Conservation (phyloP, 2,329 filamentous ascomycete species). For the Amauroascus verrucosus region DNA sequence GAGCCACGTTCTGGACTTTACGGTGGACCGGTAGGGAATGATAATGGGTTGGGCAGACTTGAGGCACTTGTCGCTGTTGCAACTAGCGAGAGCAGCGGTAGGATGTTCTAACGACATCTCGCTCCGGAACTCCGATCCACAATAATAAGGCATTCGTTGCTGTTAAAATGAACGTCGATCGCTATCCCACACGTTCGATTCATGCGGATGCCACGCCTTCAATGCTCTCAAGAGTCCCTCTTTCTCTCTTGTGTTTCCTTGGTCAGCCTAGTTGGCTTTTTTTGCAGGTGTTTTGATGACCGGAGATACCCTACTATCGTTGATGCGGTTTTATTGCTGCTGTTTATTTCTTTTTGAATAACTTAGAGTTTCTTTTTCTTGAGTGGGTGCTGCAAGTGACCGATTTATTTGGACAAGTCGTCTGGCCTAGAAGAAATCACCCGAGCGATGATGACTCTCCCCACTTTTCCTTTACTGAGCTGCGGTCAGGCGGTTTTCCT, state of each 20-base stretch:
- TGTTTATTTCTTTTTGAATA: not conserved
- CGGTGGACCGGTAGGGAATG: not conserved
- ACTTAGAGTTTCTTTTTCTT: not conserved
- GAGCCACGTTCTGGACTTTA: not conserved
- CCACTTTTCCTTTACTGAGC: not conserved
- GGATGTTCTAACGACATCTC: not conserved
- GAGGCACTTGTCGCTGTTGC: slow-evolving; percentile 43
- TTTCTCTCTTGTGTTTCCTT: not conserved
- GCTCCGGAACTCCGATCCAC: not conserved
- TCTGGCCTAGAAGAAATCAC: not conserved
- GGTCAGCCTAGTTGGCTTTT: not conserved
- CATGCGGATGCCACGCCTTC: not conserved
- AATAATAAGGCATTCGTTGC: not conserved
- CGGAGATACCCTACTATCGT: slow-evolving; percentile 8
- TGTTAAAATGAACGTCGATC: too few species aligned
- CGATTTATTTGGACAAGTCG: not conserved
- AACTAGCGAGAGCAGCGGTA: slow-evolving; percentile 29
- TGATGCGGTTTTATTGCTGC: not conserved
- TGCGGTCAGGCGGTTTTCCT: not conserved
- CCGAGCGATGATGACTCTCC: not conserved
- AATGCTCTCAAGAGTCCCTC: not conserved
- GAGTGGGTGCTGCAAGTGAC: not conserved
- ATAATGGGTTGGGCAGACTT: slow-evolving; percentile 36
- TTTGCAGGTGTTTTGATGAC: slow-evolving; percentile 2
- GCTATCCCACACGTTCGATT: too few species aligned